A percentile compares a stretch with the other conserved stretches of the same genome.
phyloP scores from a whole-genome alignment of 768 basidiomycete genomes.

The Rhodotorula kratochvilovae region DNA sequence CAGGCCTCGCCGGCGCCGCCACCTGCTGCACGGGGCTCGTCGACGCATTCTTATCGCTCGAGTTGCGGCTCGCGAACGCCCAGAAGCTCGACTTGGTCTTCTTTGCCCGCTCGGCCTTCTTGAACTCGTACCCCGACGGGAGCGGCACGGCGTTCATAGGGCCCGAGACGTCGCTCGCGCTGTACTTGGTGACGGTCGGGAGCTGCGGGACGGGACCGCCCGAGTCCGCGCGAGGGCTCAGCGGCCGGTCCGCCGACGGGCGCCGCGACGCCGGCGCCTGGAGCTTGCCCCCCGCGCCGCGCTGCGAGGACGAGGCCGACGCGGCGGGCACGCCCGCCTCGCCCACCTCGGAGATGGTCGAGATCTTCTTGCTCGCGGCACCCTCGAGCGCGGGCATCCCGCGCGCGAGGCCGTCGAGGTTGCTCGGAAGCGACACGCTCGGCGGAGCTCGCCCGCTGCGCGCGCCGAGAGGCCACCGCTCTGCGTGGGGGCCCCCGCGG shows the following conservation, averaged over 20 bases:
- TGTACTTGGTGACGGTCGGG: background rate
- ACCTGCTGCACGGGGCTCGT: background rate
- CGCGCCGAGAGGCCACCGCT: background rate
- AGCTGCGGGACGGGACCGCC: background rate
- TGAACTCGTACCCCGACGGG: constrained; percentile 85
- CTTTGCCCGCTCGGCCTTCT: constrained; percentile 71
- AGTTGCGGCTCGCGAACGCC: constrained; percentile 61
- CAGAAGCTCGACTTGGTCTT: constrained; percentile 94
- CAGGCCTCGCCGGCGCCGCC: constrained; percentile 56
- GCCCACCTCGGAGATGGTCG: background rate
- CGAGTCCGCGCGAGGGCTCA: background rate
- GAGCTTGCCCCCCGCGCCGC: background rate
- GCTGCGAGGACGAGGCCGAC: background rate
- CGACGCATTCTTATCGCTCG: constrained; percentile 17
- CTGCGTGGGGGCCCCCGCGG: accelerated
- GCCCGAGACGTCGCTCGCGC: constrained; percentile 68
- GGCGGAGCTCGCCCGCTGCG: constrained; percentile 49
- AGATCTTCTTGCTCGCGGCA: background rate
- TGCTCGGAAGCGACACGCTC: constrained; percentile 59
- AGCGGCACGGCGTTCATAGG: constrained; percentile 80
- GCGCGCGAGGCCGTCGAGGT: constrained; percentile 48
- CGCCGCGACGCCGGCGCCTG: constrained; percentile 13
- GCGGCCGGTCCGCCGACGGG: constrained; percentile 3
- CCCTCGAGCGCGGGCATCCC: constrained; percentile 4
- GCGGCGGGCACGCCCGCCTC: background rate